Percentiles rank a stretch among this genome's conserved stretches.
Conservation (phyloP, 306 rosid genomes). For the Morella rubra region DNA sequence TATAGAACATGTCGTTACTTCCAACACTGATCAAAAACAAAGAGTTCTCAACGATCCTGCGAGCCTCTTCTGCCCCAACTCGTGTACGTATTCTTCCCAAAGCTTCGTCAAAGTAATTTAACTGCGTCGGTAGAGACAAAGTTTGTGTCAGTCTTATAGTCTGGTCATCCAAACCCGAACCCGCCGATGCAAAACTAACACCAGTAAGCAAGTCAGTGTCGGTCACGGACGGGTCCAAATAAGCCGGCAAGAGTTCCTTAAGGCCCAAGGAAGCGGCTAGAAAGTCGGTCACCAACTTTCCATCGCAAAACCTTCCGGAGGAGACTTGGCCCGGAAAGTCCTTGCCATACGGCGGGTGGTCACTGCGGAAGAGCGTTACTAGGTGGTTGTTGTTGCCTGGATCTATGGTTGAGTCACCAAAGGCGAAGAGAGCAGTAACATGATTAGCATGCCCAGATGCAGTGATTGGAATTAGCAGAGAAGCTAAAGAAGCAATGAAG, state of each 20-base stretch:
- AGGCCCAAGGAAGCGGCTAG: slow-evolving; percentile 36
- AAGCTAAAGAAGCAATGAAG: neutral
- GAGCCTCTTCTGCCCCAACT: slow-evolving; percentile 30
- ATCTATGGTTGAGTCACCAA: slow-evolving; percentile 52
- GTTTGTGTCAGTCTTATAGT: slow-evolving; percentile 7
- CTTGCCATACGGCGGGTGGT: slow-evolving; percentile 42
- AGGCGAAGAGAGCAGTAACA: slow-evolving; percentile 32
- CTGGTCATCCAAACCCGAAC: slow-evolving; percentile 34
- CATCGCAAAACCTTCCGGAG: slow-evolving; percentile 43
- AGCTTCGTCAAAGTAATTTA: slow-evolving; percentile 34
- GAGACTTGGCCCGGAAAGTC: slow-evolving; percentile 34
- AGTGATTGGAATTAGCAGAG: neutral
- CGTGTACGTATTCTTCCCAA: slow-evolving; percentile 15
- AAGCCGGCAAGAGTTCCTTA: slow-evolving; percentile 43
- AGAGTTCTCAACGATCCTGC: slow-evolving; percentile 31
- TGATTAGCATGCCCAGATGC: slow-evolving; percentile 8
- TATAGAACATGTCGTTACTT: slow-evolving; percentile 41
- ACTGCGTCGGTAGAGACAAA: slow-evolving; percentile 23
- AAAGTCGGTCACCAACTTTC: slow-evolving; percentile 41
- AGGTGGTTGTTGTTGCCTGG: slow-evolving; percentile 43
- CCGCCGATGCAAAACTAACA: slow-evolving; percentile 45
- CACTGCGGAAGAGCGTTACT: neutral
- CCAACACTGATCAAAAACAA: slow-evolving; percentile 45
- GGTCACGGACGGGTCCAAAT: slow-evolving; percentile 19
- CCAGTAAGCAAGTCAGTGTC: slow-evolving; percentile 38